Evolutionary conservation across 768 basidiomycete species (phyloP), one percentile per base, ranked within the genome.

Genomic region (Lentinula boryana): DNA sequence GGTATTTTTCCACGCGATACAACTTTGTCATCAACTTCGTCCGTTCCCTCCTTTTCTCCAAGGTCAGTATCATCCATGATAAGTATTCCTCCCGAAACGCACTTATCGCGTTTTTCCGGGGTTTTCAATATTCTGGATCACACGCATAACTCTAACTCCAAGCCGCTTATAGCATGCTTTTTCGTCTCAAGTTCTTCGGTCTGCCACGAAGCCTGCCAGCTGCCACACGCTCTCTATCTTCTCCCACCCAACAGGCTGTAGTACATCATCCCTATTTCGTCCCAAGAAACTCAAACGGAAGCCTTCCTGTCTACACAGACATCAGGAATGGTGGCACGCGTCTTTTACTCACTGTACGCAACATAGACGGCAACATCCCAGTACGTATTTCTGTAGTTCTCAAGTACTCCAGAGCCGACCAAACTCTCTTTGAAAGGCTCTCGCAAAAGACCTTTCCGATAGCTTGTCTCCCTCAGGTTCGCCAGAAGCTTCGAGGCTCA

Each of bases 241-340:
- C 51, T 60, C 56, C 27, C 62, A 12, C 44, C 33, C 64, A n/a
- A 27, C 10, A 62, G 43, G 66, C 59, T 27, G 64, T 62, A 36
- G 65, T 65, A 38, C 61, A 64, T 65, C 63, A 70, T 51, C 68
- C 74, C 32, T 93, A 90, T 73, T 82, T 80, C 63, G 77, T 93
- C 49, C 80, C 83, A 21, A 82, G 90, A 63, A 91, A 89, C 71
- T 70, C 81, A 51, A 78, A 78, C 54, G 87, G 88, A 35, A 80
- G 81, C 52, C 78, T 92, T 33, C 89, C 90, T 48, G 87, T 93
- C 27, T 91, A 91, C 70, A 82, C 87, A 32, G 87, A 91, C 69
- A 69, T 89, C 49, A 84, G 87, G 63, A 89, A 87, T 69, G 83
- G 73, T 33, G 82, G 86, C 61, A 81, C 84, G 4, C 81, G 84